Conservation (phyloP, 495 filamentous ascomycete genomes). For the Trypethelium eluteriae region DNA sequence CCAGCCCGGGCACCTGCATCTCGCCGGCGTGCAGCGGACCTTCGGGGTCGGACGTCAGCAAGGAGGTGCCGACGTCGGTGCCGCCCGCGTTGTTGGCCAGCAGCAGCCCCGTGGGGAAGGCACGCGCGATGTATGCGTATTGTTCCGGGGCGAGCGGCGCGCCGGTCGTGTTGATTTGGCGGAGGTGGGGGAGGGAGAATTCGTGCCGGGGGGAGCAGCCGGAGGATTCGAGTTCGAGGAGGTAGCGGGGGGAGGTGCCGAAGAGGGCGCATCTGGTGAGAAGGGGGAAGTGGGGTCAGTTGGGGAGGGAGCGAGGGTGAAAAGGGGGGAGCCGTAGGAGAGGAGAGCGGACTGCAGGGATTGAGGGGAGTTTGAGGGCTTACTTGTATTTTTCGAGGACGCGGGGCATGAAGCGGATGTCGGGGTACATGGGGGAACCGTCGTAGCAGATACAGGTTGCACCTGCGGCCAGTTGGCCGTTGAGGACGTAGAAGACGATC, state of each 20-base stretch:
- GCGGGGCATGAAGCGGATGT: conserved; percentile 49
- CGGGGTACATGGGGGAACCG: conserved; percentile 66
- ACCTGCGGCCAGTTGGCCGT: conserved; percentile 50
- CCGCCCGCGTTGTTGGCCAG: conserved; percentile 70
- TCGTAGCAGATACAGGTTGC: conserved; percentile 61
- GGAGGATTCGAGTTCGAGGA: conserved; percentile 53
- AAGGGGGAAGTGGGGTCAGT: neutral
- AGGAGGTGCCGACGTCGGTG: conserved; percentile 68
- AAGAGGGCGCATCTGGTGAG: conserved; percentile 26
- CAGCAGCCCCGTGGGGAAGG: conserved; percentile 56
- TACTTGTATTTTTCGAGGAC: conserved; percentile 49
- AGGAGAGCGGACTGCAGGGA: neutral
- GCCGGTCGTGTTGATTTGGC: conserved; percentile 58
- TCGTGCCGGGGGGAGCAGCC: conserved; percentile 54
- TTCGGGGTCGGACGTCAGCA: conserved; percentile 62
- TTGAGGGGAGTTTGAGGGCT: conserved; percentile 26
- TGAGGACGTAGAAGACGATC: conserved; percentile 70
- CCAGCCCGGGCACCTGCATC: conserved; percentile 56
- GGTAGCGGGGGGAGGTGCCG: conserved; percentile 66
- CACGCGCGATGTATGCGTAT: conserved; percentile 77
- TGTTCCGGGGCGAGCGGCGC: conserved; percentile 69
- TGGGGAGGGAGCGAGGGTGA: neutral
- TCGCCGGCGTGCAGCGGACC: conserved; percentile 64
- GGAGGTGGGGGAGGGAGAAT: conserved; percentile 52
- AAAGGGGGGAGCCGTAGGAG: neutral